Evolutionary conservation across 371 early-diverging fungal genomes (phyloP), one percentile per base, ranked within the genome.

Genomic region (Umbelopsis sp.): DNA sequence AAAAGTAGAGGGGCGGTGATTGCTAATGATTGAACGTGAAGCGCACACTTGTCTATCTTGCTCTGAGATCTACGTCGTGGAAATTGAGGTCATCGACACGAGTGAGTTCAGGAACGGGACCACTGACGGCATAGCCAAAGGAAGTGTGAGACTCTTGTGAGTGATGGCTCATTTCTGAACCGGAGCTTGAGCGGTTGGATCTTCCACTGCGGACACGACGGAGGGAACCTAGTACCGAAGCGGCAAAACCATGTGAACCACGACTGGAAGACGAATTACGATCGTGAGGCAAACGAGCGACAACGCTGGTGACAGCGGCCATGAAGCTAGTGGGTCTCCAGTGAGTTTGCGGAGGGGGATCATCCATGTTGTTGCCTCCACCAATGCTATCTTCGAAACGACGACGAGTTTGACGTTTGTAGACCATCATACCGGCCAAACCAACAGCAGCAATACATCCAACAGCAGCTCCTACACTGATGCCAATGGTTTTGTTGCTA

Each of bases 391-490:
- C 66, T 63, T 74, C 72, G 18, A 74, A 72, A 11, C 73, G 50
- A 5, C 45, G 46, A 10, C 63, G 62, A 10, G 45, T 69, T 69
- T 78, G 74, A 35, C 72, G 74, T 4, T 66, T 67, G 24, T 74
- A 75, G 29, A 79, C 72, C 45, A 79, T 75, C 76, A 79, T 76
- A 14, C 80, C 80, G 1, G 77, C 80, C n/a, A 79, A 50, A 32
- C 80, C 80, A 37, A 71, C 80, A n/a, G 80, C 80, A 12, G 80
- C 80, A 44, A 76, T 63, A 66, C 77, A 76, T 25, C 80, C 80
- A 44, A 70, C 73, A 22, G 71, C 72, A 12, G 75, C 80, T 45
- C 77, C 80, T 38, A 79, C 63, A 22, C 74, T 74, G n/a, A 79
- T 67, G 44, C 80, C 77, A 51, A 79, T 69, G 9, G 75, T 65